These are phyloP conservation scores for Aquilaria agallochum DNA, from an alignment of 441 rosid species.

Conservation along the genomic window DNA sequence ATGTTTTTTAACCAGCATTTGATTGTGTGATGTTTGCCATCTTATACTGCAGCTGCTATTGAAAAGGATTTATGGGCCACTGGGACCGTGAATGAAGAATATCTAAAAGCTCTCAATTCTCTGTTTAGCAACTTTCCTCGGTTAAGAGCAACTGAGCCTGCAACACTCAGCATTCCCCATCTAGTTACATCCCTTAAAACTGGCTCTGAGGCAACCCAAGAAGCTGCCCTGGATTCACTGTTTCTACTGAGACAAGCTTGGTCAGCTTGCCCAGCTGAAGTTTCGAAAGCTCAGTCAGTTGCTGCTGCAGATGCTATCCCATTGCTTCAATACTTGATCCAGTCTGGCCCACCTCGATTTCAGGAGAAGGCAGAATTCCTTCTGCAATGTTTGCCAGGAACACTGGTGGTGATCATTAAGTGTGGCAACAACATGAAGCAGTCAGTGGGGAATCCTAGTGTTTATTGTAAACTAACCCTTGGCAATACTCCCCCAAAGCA, in stretches of 20 bases:
- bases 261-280: slow-evolving; percentile 99
- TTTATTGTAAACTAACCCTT: slow-evolving; percentile 89
- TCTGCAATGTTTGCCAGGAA: slow-evolving; percentile 98
- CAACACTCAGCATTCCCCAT: slow-evolving; percentile 98
- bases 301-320: slow-evolving; percentile 99
- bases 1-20: no score
- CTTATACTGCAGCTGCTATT: slow-evolving; percentile 82
- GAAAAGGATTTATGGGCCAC: slow-evolving; percentile 99
- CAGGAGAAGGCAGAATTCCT: slow-evolving; percentile 99
- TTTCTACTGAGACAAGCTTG: slow-evolving; percentile 99
- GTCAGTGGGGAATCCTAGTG: slow-evolving; percentile 98
- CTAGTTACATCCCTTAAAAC: slow-evolving; percentile 93
- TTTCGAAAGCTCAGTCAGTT: slow-evolving; percentile 95
- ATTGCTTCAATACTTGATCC: slow-evolving; percentile 91
- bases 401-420: slow-evolving; percentile 88
- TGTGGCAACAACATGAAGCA: slow-evolving; percentile 99
- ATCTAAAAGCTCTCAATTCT: slow-evolving; percentile 89
- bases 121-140: slow-evolving; percentile 98
- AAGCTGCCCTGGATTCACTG: slow-evolving; percentile 97
- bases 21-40: background rate
- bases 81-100: slow-evolving; percentile 95
- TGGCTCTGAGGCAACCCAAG: slow-evolving; percentile 96
- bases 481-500: slow-evolving; percentile 89
- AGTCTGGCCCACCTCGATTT: slow-evolving; percentile 99
- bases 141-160: slow-evolving; percentile 97